Conservation (phyloP, 306 rosid genomes). For the Leucaena leucocephala region DNA sequence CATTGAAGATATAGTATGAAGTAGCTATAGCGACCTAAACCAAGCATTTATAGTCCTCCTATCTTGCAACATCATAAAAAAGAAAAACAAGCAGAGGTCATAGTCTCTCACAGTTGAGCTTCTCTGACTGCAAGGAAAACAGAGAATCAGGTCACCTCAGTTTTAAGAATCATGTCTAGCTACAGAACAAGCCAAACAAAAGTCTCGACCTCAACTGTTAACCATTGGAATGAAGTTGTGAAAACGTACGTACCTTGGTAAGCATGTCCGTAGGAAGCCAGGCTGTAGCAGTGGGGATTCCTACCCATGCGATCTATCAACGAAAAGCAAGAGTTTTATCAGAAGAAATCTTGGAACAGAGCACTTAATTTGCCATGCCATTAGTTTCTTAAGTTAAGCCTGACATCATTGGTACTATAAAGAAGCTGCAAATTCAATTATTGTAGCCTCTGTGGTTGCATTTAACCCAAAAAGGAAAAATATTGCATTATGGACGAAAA, state of each 20-base stretch:
- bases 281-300: slow-evolving; percentile 95
- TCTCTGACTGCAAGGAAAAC: slow-evolving; percentile 75
- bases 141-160: slow-evolving; percentile 13
- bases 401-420: slow-evolving; percentile 2
- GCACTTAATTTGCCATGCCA: slow-evolving; percentile 7
- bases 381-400: slow-evolving; percentile 7
- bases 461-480: not conserved
- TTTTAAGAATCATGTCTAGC: not conserved
- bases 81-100: slow-evolving; percentile 40
- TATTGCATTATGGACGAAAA: not conserved
- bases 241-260: slow-evolving; percentile 63
- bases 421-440: not conserved
- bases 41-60: slow-evolving; percentile 6
- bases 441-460: not conserved
- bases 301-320: slow-evolving; percentile 88
- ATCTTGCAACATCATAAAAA: slow-evolving; percentile 6
- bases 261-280: slow-evolving; percentile 98
- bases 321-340: slow-evolving; percentile 1
- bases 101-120: slow-evolving; percentile 83
- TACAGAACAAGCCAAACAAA: slow-evolving; percentile 9
- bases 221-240: slow-evolving; percentile 18
- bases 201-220: not conserved
- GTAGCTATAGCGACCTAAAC: slow-evolving; percentile 18
- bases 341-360: slow-evolving; percentile 22
- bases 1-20: slow-evolving; percentile 2